Evolutionary conservation across 306 rosid genomes (phyloP).

Genomic region (Albizia julibrissin): DNA sequence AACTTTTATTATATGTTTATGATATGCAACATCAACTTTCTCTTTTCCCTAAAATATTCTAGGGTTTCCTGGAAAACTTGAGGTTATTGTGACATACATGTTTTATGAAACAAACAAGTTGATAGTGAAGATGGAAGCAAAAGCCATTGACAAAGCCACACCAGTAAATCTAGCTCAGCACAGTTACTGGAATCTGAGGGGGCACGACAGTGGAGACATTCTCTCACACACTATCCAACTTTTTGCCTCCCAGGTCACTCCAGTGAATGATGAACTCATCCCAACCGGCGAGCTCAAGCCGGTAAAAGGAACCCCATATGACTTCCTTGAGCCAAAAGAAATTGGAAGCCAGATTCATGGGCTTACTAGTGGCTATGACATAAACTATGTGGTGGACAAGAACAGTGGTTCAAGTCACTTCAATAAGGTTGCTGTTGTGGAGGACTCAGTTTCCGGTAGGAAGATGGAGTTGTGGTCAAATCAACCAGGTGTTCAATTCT

Average conservation of each 20-base stretch:
- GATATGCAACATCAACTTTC: background rate
- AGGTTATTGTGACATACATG: conserved; percentile 55
- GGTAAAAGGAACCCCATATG: background rate
- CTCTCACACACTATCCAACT: conserved; percentile 55
- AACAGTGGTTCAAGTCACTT: conserved; percentile 12
- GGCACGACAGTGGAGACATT: conserved; percentile 63
- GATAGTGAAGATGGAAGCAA: conserved; percentile 61
- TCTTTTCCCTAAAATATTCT: background rate
- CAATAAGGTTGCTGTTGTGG: conserved; percentile 42
- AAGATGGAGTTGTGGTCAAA: conserved; percentile 67
- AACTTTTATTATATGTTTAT: background rate
- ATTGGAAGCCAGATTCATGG: conserved; percentile 49
- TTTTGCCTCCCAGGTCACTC: conserved; percentile 54
- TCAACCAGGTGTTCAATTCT: conserved; percentile 59
- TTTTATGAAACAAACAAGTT: conserved; percentile 41
- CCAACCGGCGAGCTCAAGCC: conserved; percentile 46
- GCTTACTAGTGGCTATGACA: conserved; percentile 54
- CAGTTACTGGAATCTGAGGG: conserved; percentile 66
- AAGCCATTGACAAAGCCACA: conserved; percentile 54
- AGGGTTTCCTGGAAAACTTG: conserved; percentile 10
- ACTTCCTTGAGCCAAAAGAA: conserved; percentile 24
- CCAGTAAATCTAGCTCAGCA: conserved; percentile 78
- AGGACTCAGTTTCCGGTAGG: conserved; percentile 53
- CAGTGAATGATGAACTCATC: conserved; percentile 56
- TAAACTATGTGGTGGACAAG: conserved; percentile 58